Base-by-base conservation (phyloP, 192 early-diverging fungal genomes). In the Neocallimastix lanati region DNA sequence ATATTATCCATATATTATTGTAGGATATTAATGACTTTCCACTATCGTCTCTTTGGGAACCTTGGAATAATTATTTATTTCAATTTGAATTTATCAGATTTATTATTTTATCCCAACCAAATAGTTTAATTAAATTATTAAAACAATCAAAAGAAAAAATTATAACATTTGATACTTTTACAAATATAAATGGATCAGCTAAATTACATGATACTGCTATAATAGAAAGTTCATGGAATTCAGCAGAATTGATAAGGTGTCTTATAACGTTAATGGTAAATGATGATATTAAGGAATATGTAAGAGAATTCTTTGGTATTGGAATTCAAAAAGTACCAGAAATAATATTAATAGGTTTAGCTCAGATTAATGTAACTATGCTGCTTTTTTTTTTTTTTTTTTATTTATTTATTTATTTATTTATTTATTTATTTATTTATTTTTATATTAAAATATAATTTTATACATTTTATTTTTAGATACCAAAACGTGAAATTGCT, bases 241-340 rank as follows among this genome's bases (percentile, higher is more conserved):
- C 50, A 67, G 9, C 9, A 4, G 25, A 67, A 25, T 67, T 67
- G n/a, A n/a, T 67, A 67, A 67, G n/a, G 0, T 67, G 50, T 67
- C 25, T 67, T n/a, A 67, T 67, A 25, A 67, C 1, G 11, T 67
- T 67, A 67, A 67, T 67, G 50, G 25, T n/a, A 9, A 67, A 67
- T 11, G 50, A 67, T 67, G 50, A 67, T 67, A 67, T 67, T 9
- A 67, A 67, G n/a, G 93, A 90, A 13, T 91, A 92, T 38, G 89
- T 90, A 77, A 90, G 89, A 82, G 84, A 87, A 13, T 84, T 92
- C 76, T 82, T 94, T 78, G 92, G 93, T 28, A 67, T 81, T 28
- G 89, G 87, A 16, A 77, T 88, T 12, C 89, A 92, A 76, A 85
- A 87, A 78, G 83, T 90, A 21, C 92, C 94, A 13, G 94, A 95